Percentiles rank a stretch among this genome's conserved stretches.
Evolutionary conservation across 306 rosid genomes (phyloP).

Genomic region (Cicer chorassanicum): DNA sequence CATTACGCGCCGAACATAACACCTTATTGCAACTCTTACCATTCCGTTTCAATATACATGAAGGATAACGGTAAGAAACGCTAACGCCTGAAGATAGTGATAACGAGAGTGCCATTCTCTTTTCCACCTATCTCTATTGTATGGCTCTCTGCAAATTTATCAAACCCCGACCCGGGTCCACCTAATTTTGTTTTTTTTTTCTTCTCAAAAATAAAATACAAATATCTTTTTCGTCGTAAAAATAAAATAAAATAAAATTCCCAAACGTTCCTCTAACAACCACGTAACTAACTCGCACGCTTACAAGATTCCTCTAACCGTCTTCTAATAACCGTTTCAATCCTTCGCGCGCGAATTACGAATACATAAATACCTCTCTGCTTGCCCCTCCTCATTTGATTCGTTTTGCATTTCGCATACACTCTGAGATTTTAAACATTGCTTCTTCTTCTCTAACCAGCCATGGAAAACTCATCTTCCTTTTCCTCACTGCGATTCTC

Average conservation of each 20-base stretch:
- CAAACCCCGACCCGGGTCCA: slow-evolving; percentile 47
- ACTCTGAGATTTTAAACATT: slow-evolving; percentile 26
- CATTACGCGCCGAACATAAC: slow-evolving; percentile 30
- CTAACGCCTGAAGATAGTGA: slow-evolving; percentile 49
- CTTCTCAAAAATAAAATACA: neutral
- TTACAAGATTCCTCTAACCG: slow-evolving; percentile 34
- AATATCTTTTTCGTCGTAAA: slow-evolving; percentile 2
- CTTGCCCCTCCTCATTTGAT: slow-evolving; percentile 8
- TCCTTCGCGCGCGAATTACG: neutral
- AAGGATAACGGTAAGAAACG: slow-evolving; percentile 40
- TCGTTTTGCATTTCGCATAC: slow-evolving; percentile 36
- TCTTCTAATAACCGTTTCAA: slow-evolving; percentile 29
- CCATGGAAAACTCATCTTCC: slow-evolving; percentile 51
- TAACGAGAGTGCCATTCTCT: slow-evolving; percentile 61
- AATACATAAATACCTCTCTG: slow-evolving; percentile 3
- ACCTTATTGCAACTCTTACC: slow-evolving; percentile 31
- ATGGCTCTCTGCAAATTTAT: slow-evolving; percentile 46
- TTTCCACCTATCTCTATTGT: slow-evolving; percentile 39
- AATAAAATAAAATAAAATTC: too few relatives aligned
- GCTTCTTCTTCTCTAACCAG: slow-evolving; percentile 15
- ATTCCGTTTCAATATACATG: slow-evolving; percentile 44
- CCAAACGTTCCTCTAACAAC: slow-evolving; percentile 26
- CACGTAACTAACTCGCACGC: slow-evolving; percentile 45
- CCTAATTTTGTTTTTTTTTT: neutral
- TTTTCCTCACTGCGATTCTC: slow-evolving; percentile 47